Base-by-base conservation (phyloP, 768 basidiomycete genomes). In the Hericium alpestre region DNA sequence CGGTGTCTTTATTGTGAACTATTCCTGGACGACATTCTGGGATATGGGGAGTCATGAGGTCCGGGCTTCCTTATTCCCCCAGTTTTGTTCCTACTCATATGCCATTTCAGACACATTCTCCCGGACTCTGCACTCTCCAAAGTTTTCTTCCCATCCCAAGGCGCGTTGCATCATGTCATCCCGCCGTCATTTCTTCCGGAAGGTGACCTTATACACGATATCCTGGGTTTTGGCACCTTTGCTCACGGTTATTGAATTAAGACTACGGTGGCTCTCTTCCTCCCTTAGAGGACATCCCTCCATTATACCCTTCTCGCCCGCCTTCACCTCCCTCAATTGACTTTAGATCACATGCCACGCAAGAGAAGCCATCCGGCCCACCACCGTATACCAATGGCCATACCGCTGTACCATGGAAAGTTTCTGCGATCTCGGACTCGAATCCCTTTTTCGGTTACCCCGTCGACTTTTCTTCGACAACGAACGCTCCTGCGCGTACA, bases 401-500 rank as follows among this genome's bases (percentile, higher is more conserved):
- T 32, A 7, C 59, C 58, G 54, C 62, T 53, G 65, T 38, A 55
- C 59, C 47, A 20, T 23, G 38, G 13, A 40, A 22, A 16, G 61
- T 81, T 43, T 74, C 83, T 9, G 75, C 84, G 18, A 80, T 78
- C 32, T 88, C 87, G 25, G 65, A 72, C 39, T 69, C 79, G 41
- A 90, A 88, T 60, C 88, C 88, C 1, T 89, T 83, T 69, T 90
- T 80, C 60, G 87, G 87, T 3, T 89, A 90, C 64, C 84, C 87
- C 6, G 74, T 75, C 51, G 32, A 51, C 22, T 52, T 51, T 20
- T 49, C 61, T 41, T 43, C 73, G 5, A 66, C 68, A 62, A 57
- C 67, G 63, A 56, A 66, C 65, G 56, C 69, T 56, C 53, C 71
- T 66, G 37, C 71, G 11, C 32, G 69, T n/a, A 70, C 76, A 15